Conservation (phyloP, 108 stramenopile genomes). For the Ochromonas danica region DNA sequence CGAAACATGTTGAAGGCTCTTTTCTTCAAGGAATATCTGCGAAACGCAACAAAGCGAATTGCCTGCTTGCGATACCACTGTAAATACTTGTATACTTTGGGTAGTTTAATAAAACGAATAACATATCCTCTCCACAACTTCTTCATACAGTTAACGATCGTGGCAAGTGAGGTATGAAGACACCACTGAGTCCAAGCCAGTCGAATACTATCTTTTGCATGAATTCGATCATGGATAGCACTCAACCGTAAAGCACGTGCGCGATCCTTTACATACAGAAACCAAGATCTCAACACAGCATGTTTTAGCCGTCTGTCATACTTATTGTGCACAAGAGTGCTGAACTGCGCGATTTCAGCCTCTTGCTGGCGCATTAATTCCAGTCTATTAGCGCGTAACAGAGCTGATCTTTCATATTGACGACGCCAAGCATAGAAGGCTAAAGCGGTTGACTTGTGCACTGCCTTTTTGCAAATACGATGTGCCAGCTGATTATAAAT, state of each 20-base stretch:
- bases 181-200: background rate
- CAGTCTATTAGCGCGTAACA: background rate
- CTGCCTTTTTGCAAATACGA: background rate
- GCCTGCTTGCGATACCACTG: background rate
- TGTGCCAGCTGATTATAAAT: background rate
- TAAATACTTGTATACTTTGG: background rate
- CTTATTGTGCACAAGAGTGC: background rate
- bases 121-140: background rate
- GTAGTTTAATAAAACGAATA: background rate
- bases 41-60: background rate
- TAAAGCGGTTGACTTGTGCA: background rate
- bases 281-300: background rate
- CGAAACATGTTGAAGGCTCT: no score
- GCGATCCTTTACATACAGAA: background rate
- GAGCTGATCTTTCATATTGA: background rate
- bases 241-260: background rate
- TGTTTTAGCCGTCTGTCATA: background rate
- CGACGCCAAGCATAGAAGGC: background rate
- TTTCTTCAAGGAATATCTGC: background rate
- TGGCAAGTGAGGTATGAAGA: background rate
- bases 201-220: no score
- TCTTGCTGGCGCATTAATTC: background rate
- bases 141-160: constrained; percentile 3
- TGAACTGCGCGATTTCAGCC: background rate
- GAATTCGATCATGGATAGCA: background rate